A percentile compares a stretch with the other conserved stretches of the same genome.
phyloP scores from a whole-genome alignment of 805 yeast genomes.

The Ogataea zsoltii region DNA sequence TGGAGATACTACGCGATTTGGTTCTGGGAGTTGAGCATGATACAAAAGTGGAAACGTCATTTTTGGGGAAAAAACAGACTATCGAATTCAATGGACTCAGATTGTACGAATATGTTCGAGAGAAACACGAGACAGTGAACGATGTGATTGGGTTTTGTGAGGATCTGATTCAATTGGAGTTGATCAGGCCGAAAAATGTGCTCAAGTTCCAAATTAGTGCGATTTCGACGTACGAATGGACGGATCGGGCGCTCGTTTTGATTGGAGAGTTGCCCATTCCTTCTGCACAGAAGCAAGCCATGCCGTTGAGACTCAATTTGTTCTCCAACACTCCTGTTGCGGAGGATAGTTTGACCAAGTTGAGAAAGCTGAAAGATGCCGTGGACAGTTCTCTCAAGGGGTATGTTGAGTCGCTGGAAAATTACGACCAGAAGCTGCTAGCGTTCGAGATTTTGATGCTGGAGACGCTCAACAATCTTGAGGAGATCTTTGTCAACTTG shows the following conservation, averaged over 20 bases:
- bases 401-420: constrained; percentile 8
- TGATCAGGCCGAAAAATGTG: constrained; percentile 20
- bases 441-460: constrained; percentile 16
- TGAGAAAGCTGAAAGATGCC: constrained; percentile 10
- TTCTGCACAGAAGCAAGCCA: background rate
- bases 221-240: constrained; percentile 19
- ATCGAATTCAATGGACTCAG: constrained; percentile 18
- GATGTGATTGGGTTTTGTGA: constrained; percentile 12
- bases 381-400: constrained; percentile 3
- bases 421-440: constrained; percentile 11
- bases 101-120: constrained; percentile 7
- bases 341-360: constrained; percentile 6
- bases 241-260: constrained; percentile 13
- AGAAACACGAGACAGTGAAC: background rate
- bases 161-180: constrained; percentile 15
- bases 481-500: constrained; percentile 7
- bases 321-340: constrained; percentile 4
- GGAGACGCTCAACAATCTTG: constrained; percentile 14
- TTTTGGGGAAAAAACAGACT: constrained; percentile 10
- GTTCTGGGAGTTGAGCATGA: constrained; percentile 7
- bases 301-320: constrained; percentile 7
- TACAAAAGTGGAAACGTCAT: constrained; percentile 1
- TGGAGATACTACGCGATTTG: constrained; percentile 6
- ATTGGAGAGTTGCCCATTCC: constrained; percentile 10
- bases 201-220: constrained; percentile 18